phyloP scores from a whole-genome alignment of 2,329 filamentous ascomycete species.

The Dactylellina drechsleri region DNA sequence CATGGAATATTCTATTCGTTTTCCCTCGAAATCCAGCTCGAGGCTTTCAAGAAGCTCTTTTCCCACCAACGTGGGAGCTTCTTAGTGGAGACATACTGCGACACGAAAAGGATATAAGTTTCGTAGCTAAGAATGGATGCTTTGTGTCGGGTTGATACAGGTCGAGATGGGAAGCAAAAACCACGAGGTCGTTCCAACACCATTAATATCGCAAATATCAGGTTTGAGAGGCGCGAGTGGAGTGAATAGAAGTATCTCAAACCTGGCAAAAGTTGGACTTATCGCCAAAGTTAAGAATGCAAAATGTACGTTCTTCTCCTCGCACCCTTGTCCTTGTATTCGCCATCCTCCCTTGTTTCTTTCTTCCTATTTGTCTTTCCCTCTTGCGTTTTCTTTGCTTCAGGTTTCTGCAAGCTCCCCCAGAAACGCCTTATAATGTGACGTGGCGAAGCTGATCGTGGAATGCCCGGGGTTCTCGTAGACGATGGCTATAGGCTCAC shows the following conservation, averaged over 20 bases:
- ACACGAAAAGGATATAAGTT: slow-evolving; percentile 15
- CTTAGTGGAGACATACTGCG: slow-evolving; percentile 19
- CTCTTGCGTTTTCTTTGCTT: slow-evolving; percentile 11
- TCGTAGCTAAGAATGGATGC: slow-evolving; percentile 59
- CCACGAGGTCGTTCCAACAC: slow-evolving; percentile 93
- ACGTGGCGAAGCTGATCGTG: slow-evolving; percentile 39
- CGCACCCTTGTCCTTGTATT: slow-evolving; percentile 45
- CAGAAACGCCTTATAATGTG: slow-evolving; percentile 17
- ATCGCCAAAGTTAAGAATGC: slow-evolving; percentile 95
- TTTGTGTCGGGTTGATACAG: slow-evolving; percentile 64
- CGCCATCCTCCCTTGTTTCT: slow-evolving; percentile 1
- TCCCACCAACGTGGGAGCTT: slow-evolving; percentile 28
- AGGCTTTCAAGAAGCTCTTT: slow-evolving; percentile 4
- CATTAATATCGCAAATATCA: slow-evolving; percentile 84
- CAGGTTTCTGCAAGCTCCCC: slow-evolving; percentile 7
- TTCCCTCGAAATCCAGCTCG: neutral
- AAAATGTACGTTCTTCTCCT: slow-evolving; percentile 69
- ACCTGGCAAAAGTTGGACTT: slow-evolving; percentile 87
- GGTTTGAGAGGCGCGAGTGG: slow-evolving; percentile 80
- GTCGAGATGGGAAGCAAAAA: slow-evolving; percentile 94
- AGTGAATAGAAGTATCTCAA: slow-evolving; percentile 87
- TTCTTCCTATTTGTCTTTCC: slow-evolving; percentile 3
- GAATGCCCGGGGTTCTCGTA: slow-evolving; percentile 57
- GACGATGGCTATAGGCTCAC: slow-evolving; percentile 96
- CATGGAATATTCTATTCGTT: neutral